Evolutionary conservation across 2,329 filamentous ascomycete species (phyloP).

Genomic region (Cytospora mali): DNA sequence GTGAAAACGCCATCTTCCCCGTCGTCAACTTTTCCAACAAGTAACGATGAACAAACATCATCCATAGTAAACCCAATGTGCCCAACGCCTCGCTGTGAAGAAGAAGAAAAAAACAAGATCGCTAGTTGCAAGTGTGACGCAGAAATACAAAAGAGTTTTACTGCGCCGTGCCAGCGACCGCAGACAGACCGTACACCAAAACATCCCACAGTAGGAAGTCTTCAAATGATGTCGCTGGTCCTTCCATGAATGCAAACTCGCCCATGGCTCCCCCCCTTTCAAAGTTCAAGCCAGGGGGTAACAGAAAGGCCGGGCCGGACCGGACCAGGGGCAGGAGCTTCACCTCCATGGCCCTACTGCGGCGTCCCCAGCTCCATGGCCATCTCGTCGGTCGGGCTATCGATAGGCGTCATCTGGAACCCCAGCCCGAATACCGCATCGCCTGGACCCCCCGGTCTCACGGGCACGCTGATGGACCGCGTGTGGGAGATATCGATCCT

Average conservation of each 20-base stretch:
- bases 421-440: constrained; percentile 44
- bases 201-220: not conserved
- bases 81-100: constrained; percentile 29
- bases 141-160: constrained; percentile 2
- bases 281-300: not conserved
- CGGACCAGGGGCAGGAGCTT: not conserved
- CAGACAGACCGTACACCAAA: not conserved
- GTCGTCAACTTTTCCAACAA: not conserved
- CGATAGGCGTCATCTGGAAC: constrained; percentile 45
- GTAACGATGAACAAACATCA: constrained; percentile 2
- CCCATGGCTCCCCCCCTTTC: too few relatives aligned
- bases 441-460: constrained; percentile 34
- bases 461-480: constrained; percentile 40
- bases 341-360: constrained; percentile 7
- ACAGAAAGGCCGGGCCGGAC: too few relatives aligned
- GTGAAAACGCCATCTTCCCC: not conserved
- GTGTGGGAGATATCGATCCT: constrained; percentile 34
- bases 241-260: not conserved
- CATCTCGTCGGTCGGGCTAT: constrained; percentile 41
- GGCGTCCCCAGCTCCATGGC: constrained; percentile 20
- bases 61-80: not conserved
- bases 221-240: not conserved
- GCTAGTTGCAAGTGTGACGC: constrained; percentile 14
- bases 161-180: not conserved
- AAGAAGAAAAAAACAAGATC: constrained; percentile 8